Conservation (phyloP, 139 green algal species). For the Chlamydomonas sphaeroides region DNA sequence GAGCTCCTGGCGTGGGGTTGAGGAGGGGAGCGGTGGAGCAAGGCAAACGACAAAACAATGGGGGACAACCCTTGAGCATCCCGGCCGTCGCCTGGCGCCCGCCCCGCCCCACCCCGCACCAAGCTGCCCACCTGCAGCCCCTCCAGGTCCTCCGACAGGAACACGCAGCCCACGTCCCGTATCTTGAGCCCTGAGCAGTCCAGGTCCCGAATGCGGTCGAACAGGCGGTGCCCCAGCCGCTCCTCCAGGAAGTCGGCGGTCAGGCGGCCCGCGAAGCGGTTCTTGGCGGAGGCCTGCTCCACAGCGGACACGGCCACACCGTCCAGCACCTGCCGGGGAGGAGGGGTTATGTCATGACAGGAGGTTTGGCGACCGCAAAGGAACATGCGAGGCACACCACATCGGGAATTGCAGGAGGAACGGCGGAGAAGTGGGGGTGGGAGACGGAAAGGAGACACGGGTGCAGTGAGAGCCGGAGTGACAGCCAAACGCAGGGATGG, state of each 20-base stretch:
- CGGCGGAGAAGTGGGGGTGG: not conserved
- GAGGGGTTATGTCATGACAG: not conserved
- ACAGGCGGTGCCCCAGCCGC: slow-evolving; percentile 64
- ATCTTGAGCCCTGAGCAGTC: slow-evolving; percentile 59
- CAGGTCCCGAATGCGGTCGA: slow-evolving; percentile 69
- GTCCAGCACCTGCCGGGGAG: slow-evolving; percentile 72
- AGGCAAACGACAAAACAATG: not conserved
- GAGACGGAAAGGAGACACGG: not conserved
- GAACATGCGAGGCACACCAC: no score
- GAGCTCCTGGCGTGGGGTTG: slow-evolving; percentile 45
- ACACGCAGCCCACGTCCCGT: slow-evolving; percentile 66
- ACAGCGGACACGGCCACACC: slow-evolving; percentile 61
- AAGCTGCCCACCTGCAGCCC: slow-evolving; percentile 44
- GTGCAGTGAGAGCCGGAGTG: not conserved
- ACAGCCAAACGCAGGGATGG: no score
- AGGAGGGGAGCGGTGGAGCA: no score
- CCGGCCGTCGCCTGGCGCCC: not conserved
- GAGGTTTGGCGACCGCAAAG: not conserved
- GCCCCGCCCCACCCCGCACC: not conserved
- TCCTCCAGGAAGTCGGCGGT: slow-evolving; percentile 74
- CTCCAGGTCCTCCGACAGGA: slow-evolving; percentile 56
- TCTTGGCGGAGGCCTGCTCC: slow-evolving; percentile 71
- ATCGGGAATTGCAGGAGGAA: not conserved
- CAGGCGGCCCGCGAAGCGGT: slow-evolving; percentile 72
- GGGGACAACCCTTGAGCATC: no score